These are phyloP conservation scores for Gossypium laxum DNA, from an alignment of 441 rosid species.

Conservation along the genomic window DNA sequence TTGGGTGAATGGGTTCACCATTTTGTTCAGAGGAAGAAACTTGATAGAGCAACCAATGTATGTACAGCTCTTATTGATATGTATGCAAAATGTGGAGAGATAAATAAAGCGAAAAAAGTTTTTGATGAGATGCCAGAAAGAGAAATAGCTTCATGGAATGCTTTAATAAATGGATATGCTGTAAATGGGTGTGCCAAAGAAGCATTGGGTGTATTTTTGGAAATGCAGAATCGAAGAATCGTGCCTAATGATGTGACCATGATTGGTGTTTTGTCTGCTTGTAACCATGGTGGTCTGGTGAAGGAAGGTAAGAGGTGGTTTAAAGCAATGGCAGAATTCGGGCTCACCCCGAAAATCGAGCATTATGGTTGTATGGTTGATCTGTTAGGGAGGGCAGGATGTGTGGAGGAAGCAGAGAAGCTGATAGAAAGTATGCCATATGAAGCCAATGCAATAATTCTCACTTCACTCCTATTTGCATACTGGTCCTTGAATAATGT, in stretches of 20 bases:
- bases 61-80: slow-evolving; percentile 47
- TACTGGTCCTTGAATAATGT: slow-evolving; percentile 37
- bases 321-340: slow-evolving; percentile 29
- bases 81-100: slow-evolving; percentile 53
- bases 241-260: slow-evolving; percentile 46
- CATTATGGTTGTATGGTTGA: slow-evolving; percentile 53
- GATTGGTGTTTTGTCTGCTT: slow-evolving; percentile 45
- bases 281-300: slow-evolving; percentile 47
- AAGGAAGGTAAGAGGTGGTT: slow-evolving; percentile 48
- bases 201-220: slow-evolving; percentile 32
- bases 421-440: slow-evolving; percentile 41
- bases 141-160: slow-evolving; percentile 48
- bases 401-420: slow-evolving; percentile 36
- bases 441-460: slow-evolving; percentile 34
- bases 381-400: slow-evolving; percentile 43
- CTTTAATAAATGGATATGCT: slow-evolving; percentile 43
- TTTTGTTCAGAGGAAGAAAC: slow-evolving; percentile 31
- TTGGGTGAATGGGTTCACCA: slow-evolving; percentile 41
- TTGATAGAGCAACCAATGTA: slow-evolving; percentile 31
- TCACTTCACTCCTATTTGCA: slow-evolving; percentile 45
- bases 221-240: slow-evolving; percentile 26
- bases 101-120: slow-evolving; percentile 27
- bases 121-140: slow-evolving; percentile 32
- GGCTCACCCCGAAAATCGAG: slow-evolving; percentile 33
- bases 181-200: slow-evolving; percentile 40